Evolutionary conservation across 768 basidiomycete species (phyloP).

Genomic region (Terana coerulea): DNA sequence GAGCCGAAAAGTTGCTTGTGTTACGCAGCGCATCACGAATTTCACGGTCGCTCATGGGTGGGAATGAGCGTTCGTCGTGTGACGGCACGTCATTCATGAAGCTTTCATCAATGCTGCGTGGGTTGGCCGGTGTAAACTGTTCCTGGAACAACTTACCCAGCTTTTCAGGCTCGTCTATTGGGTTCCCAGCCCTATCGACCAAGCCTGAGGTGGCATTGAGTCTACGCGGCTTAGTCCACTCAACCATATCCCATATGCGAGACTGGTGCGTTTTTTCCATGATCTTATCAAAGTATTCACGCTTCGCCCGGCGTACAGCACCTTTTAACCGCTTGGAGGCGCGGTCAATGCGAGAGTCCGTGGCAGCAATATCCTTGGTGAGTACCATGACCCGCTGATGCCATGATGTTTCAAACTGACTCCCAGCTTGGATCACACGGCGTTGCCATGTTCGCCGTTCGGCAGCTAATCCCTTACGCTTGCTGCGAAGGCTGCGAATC

Average conservation of each 20-base stretch:
- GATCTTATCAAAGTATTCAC: conserved; percentile 1
- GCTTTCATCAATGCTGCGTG: background rate
- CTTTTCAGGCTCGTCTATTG: background rate
- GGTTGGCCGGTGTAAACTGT: conserved; percentile 3
- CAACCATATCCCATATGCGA: conserved; percentile 9
- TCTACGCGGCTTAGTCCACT: conserved; percentile 5
- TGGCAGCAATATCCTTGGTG: background rate
- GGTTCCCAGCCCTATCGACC: background rate
- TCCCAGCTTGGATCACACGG: background rate
- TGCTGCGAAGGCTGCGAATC: background rate
- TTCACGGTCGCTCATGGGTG: conserved; percentile 2
- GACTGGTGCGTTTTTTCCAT: conserved; percentile 2
- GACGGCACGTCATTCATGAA: conserved; percentile 5
- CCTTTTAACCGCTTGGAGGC: background rate
- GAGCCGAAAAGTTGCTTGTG: conserved; percentile 13
- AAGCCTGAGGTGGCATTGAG: background rate
- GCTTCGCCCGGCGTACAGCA: background rate
- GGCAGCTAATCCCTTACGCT: background rate
- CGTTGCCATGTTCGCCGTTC: background rate
- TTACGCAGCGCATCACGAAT: conserved; percentile 8
- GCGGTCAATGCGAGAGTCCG: background rate
- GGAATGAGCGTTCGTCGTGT: background rate
- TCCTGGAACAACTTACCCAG: conserved; percentile 11
- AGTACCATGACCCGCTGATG: background rate
- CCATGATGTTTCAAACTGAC: background rate